Base-by-base conservation (phyloP, 1,284 basidiomycete genomes). In the Peniophora sp. region DNA sequence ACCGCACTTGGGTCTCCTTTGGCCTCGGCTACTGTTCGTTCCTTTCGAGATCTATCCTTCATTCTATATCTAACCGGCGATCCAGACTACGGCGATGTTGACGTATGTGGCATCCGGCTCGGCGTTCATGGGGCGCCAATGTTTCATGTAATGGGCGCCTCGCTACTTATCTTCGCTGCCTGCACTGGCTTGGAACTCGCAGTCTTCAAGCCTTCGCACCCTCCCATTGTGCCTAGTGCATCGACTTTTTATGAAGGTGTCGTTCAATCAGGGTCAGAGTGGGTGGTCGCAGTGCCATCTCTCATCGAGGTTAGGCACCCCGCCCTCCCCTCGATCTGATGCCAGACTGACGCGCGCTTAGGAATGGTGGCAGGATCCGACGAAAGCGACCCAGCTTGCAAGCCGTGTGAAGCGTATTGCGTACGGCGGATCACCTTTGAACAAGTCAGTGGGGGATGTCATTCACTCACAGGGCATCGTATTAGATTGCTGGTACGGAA, bases 301-400 rank as follows among this genome's bases (percentile, higher is more conserved):
- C 61, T 65, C 34, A 43, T 65, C 45, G 64, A 68, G 57, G 65
- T 65, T 24, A 32, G 23, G 52, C 51, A n/a, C 22, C 1, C 12
- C 3, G 39, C n/a, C n/a, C 39, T 41, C 8, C 39, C 39, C 20
- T 6, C 15, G 27, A 12, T 32, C 27, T 32, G 9, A n/a, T 6
- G 8, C n/a, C 20, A 41, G 11, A 44, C 17, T 18, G 24, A 43
- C n/a, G 32, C 27, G 5, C 27, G 24, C 1, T n/a, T 11, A 59
- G 58, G 58, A 55, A 3, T 60, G 58, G 58, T 34, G 52, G 1
- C 52, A 52, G 9, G 53, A 60, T 22, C 51, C 54, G 5, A 42
- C 23, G 12, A 56, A 54, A 35, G 45, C 57, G 3, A 41, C 53
- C 0, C 6, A 14, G 2, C 32, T 58, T 39, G 51, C 55, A 24